Conservation (phyloP, 768 basidiomycete species). For the Sporobolomyces roseus region DNA sequence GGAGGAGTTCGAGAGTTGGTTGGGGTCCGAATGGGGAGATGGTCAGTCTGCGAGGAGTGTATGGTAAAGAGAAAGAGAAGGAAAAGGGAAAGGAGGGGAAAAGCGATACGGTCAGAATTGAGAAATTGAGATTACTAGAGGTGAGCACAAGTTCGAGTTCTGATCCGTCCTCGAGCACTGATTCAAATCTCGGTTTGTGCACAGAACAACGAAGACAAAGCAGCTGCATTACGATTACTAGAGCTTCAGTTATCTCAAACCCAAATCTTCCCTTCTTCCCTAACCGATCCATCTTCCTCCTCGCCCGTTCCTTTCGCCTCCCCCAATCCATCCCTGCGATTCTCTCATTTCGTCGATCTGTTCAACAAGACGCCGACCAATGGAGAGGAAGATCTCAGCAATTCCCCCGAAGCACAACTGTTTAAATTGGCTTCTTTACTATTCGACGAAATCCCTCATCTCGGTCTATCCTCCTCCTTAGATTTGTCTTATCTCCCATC, state of each 20-base stretch:
- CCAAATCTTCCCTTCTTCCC: conserved; percentile 60
- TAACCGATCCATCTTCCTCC: conserved; percentile 70
- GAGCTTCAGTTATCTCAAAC: conserved; percentile 65
- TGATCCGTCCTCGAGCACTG: neutral
- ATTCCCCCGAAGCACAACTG: conserved; percentile 62
- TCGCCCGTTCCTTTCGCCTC: conserved; percentile 77
- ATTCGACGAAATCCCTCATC: conserved; percentile 72
- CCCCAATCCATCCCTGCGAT: conserved; percentile 57
- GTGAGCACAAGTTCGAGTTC: too few relatives aligned
- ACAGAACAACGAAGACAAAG: neutral
- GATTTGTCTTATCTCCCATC: too few relatives aligned
- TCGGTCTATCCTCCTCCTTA: conserved; percentile 54
- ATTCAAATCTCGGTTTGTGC: neutral
- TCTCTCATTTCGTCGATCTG: conserved; percentile 72
- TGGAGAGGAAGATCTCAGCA: conserved; percentile 52
- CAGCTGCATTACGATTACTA: conserved; percentile 65
- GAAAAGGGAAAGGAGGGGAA: neutral
- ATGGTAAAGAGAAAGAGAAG: too few relatives aligned
- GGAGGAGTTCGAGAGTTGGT: conserved; percentile 80
- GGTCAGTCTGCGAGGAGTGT: conserved; percentile 47
- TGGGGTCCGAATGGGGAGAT: conserved; percentile 81
- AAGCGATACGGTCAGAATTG: conserved; percentile 12
- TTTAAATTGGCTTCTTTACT: conserved; percentile 85
- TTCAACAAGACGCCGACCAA: conserved; percentile 63
- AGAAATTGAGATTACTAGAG: conserved; percentile 8